Base-by-base conservation (phyloP, 2,329 filamentous ascomycete species). In the Aciculosporium take region DNA sequence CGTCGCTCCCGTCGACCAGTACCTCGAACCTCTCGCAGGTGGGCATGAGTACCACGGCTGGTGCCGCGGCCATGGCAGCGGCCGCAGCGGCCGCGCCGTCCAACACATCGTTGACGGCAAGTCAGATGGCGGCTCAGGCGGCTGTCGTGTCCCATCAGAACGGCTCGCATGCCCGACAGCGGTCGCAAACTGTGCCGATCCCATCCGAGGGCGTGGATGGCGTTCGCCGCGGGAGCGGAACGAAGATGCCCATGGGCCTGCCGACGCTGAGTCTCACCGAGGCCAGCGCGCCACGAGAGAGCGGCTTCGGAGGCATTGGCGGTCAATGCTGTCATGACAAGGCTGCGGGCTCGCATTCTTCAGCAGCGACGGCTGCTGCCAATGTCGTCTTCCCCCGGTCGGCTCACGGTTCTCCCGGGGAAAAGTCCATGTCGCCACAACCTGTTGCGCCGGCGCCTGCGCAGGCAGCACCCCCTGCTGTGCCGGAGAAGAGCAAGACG, bases 81-180 rank as follows among this genome's bases (percentile, higher is more conserved):
- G 52, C 53, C 32, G 56, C 53, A 33, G 49, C 53, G 33, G 48
- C 59, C 10, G 57, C 43, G 1, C 31, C 46, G 10, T 42, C 46
- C 20, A 41, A 25, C 34, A 21, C 33, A 24, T 38, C 43, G 21
- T 60, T 75, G 46, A 70, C 71, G 2, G 76, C 82, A n/a, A 85
- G 81, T 58, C 80, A 85, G 58, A 85, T 87, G 48, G 84, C 84
- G 30, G 83, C 83, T 15, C 83, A 87, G 60, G 78, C 83, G 8
- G 84, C 84, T 42, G 77, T 82, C 53, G 77, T 84, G 64, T 74
- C 74, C 27, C 73, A 79, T 52, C 69, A 74, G 53, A 65, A 67
- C 33, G 57, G 51, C 50, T 56, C 60, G 35, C 70, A 73, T 51
- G 66, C 58, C 44, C 69, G 84, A 17, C 82, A 85, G 56, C 74